phyloP scores from a whole-genome alignment of 108 stramenopile species.

The Skeletonema grethae region DNA sequence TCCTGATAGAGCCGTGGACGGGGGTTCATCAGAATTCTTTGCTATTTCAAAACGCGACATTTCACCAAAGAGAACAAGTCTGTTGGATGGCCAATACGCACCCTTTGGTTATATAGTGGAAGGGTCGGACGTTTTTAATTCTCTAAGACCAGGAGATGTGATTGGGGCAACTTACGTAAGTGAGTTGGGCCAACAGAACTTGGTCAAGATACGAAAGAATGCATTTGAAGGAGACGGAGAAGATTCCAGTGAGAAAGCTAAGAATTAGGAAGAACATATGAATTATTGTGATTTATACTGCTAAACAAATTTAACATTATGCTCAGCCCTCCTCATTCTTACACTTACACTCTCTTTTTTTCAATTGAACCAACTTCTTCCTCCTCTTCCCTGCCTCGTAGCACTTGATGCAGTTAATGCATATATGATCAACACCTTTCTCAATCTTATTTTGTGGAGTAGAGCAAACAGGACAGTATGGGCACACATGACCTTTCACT shows the following conservation, averaged over 20 bases:
- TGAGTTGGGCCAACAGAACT: conserved; percentile 72
- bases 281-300: background rate
- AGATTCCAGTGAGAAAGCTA: conserved; percentile 12
- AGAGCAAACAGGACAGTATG: conserved; percentile 32
- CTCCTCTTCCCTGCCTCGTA: conserved; percentile 30
- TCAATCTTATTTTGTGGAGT: conserved; percentile 15
- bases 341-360: background rate
- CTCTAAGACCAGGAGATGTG: conserved; percentile 71
- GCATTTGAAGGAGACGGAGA: conserved; percentile 48
- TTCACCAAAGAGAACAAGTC: conserved; percentile 44
- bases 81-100: conserved; percentile 80
- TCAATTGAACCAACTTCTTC: conserved; percentile 34
- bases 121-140: conserved; percentile 68
- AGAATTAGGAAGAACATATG: background rate
- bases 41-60: conserved; percentile 51
- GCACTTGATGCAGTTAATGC: conserved; percentile 19
- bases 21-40: conserved; percentile 85
- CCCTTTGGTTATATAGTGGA: conserved; percentile 83
- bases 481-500: conserved; percentile 25
- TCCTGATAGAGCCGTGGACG: conserved; percentile 72
- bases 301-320: background rate
- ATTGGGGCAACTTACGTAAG: conserved; percentile 77
- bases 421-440: conserved; percentile 25
- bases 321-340: background rate
- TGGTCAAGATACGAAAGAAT: conserved; percentile 73